These are phyloP conservation scores for Blastobotrys persicus DNA, from an alignment of 1,139 yeast species.

Conservation along the genomic window DNA sequence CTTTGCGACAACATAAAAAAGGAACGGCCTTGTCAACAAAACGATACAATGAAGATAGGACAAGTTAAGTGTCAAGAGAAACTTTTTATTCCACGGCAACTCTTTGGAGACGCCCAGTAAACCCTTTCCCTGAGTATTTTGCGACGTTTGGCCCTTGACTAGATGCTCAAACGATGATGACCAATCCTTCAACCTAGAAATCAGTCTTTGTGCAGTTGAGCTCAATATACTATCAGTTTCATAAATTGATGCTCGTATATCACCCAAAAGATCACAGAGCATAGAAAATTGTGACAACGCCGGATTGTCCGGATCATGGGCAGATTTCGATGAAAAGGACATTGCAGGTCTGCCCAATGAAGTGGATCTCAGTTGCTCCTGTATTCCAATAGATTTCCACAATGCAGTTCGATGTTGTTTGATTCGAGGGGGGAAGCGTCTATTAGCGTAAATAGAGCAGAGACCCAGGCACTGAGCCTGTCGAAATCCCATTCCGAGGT, in stretches of 20 bases:
- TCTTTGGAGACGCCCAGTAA: slow-evolving; percentile 2
- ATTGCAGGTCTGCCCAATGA: slow-evolving; percentile 1
- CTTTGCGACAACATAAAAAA: slow-evolving; percentile 3
- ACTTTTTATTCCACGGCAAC: slow-evolving; percentile 4
- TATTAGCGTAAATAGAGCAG: slow-evolving; percentile 3
- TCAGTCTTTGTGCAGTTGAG: slow-evolving; percentile 4
- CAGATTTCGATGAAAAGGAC: background rate
- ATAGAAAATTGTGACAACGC: slow-evolving; percentile 1
- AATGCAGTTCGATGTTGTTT: slow-evolving; percentile 1
- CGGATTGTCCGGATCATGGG: slow-evolving; percentile 4
- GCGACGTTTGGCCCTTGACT: background rate
- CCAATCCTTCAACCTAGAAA: slow-evolving; percentile 2
- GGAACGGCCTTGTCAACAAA: slow-evolving; percentile 1
- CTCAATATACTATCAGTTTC: slow-evolving; percentile 4
- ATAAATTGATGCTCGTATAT: slow-evolving; percentile 3
- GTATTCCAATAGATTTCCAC: slow-evolving; percentile 1
- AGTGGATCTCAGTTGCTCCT: slow-evolving; percentile 2
- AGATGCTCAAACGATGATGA: slow-evolving; percentile 7
- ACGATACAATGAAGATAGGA: slow-evolving; percentile 6
- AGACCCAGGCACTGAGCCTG: slow-evolving; percentile 4
- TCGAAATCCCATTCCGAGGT: slow-evolving; percentile 5
- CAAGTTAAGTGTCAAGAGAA: slow-evolving; percentile 3
- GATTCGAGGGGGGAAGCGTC: background rate
- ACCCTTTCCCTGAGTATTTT: slow-evolving; percentile 2
- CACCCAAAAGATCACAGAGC: slow-evolving; percentile 1